These are phyloP conservation scores for Rusavskia elegans DNA, from an alignment of 495 filamentous ascomycete species.

Conservation along the genomic window DNA sequence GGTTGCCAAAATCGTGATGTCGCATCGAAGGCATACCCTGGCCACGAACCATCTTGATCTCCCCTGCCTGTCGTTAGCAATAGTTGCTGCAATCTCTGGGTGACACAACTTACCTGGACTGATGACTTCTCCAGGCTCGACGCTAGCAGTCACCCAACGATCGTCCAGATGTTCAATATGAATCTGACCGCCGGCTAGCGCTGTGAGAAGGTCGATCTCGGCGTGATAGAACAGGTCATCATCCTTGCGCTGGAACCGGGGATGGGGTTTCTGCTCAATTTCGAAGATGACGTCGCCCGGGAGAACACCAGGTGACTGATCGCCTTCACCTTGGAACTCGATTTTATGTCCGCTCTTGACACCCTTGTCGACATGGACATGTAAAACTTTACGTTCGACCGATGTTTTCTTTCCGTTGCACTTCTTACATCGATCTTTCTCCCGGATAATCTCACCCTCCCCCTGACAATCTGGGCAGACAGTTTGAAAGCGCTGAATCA, in stretches of 20 bases:
- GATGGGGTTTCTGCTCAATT: constrained; percentile 94
- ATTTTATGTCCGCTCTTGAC: constrained; percentile 89
- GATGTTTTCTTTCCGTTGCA: constrained; percentile 95
- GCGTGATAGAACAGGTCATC: constrained; percentile 93
- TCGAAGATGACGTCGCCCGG: constrained; percentile 94
- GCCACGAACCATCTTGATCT: constrained; percentile 85
- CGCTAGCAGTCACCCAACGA: constrained; percentile 82
- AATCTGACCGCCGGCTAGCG: constrained; percentile 75
- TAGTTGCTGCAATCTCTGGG: neutral
- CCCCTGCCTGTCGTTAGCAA: constrained; percentile 33
- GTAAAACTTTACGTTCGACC: constrained; percentile 92
- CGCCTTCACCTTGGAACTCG: constrained; percentile 89
- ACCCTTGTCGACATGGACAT: constrained; percentile 93
- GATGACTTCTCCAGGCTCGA: constrained; percentile 87
- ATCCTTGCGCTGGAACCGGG: constrained; percentile 86
- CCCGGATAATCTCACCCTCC: constrained; percentile 88
- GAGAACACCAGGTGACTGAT: constrained; percentile 84
- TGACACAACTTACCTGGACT: constrained; percentile 55
- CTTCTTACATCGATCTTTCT: constrained; percentile 89
- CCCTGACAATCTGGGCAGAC: constrained; percentile 96
- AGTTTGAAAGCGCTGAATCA: constrained; percentile 99
- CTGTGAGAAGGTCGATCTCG: constrained; percentile 92
- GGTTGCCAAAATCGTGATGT: constrained; percentile 90
- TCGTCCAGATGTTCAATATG: constrained; percentile 95
- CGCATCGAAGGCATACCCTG: constrained; percentile 97